Percentiles rank a stretch among this genome's conserved stretches.
phyloP scores from a whole-genome alignment of 768 basidiomycete genomes.

The Mycena olivaceomarginata region DNA sequence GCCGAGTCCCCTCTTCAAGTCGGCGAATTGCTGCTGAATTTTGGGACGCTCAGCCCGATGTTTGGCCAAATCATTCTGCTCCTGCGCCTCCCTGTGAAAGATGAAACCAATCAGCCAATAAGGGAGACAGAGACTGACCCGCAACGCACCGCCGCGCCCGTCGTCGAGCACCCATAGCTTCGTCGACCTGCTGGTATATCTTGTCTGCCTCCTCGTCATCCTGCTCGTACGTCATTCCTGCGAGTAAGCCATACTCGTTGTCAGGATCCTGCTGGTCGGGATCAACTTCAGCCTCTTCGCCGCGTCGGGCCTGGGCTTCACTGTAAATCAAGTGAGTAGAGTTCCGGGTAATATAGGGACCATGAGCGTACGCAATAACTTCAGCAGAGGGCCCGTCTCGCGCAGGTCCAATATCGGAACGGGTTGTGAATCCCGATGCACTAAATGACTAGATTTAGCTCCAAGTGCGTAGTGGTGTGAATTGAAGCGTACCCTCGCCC shows the following conservation, averaged over 20 bases:
- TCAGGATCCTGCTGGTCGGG: constrained; percentile 69
- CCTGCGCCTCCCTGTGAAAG: background rate
- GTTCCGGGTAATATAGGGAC: background rate
- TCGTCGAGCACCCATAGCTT: background rate
- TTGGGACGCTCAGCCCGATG: background rate
- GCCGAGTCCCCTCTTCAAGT: constrained; percentile 3
- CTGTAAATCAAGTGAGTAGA: constrained; percentile 59
- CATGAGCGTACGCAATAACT: constrained; percentile 82
- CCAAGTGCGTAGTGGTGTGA: background rate
- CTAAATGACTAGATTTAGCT: constrained; percentile 60
- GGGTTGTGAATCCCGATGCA: constrained; percentile 97
- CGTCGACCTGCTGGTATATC: background rate
- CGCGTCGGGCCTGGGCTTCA: constrained; percentile 89
- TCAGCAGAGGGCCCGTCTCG: constrained; percentile 96
- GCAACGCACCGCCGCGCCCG: background rate
- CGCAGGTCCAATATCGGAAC: constrained; percentile 99
- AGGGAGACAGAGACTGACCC: background rate
- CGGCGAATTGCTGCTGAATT: background rate
- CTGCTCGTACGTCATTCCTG: background rate
- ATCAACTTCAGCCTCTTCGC: constrained; percentile 63
- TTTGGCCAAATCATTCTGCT: background rate
- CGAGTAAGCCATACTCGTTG: background rate
- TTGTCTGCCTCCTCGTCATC: constrained; percentile 1
- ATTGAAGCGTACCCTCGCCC: constrained; percentile 87
- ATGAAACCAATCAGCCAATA: background rate